phyloP scores from a whole-genome alignment of 1,284 basidiomycete genomes.

The Uromyces viciae-fabae region DNA sequence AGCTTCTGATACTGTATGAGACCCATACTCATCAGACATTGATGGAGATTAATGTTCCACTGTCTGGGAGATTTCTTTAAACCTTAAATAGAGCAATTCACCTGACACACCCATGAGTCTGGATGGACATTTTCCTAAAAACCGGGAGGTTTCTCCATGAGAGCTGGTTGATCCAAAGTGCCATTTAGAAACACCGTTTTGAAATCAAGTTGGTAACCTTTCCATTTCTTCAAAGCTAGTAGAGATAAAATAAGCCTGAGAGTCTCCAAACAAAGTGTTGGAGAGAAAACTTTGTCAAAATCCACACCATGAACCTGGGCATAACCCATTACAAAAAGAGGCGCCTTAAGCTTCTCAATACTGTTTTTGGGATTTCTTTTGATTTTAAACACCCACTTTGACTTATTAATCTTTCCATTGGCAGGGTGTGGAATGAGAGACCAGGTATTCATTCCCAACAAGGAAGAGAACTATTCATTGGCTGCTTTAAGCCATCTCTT shows the following conservation, averaged over 20 bases:
- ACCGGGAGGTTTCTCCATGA: not conserved
- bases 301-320: not conserved
- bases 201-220: not conserved
- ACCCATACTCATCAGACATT: too few relatives aligned
- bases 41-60: too few relatives aligned
- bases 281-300: conserved; percentile 6
- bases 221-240: not conserved
- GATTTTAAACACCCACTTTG: conserved; percentile 20
- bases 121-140: not conserved
- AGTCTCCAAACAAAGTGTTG: not conserved
- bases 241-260: not conserved
- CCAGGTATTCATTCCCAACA: conserved; percentile 10
- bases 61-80: too few relatives aligned
- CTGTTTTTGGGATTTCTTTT: not conserved
- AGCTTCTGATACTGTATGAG: too few relatives aligned
- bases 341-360: not conserved
- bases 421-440: not conserved
- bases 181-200: not conserved
- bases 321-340: not conserved
- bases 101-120: too few relatives aligned
- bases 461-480: not conserved
- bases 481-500: not conserved
- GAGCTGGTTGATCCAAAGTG: not conserved
- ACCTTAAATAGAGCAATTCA: too few relatives aligned
- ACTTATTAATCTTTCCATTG: not conserved